Percentiles rank a stretch among this genome's conserved stretches.
phyloP scores from a whole-genome alignment of 768 basidiomycete genomes.

The Hemileccinum impolitum region DNA sequence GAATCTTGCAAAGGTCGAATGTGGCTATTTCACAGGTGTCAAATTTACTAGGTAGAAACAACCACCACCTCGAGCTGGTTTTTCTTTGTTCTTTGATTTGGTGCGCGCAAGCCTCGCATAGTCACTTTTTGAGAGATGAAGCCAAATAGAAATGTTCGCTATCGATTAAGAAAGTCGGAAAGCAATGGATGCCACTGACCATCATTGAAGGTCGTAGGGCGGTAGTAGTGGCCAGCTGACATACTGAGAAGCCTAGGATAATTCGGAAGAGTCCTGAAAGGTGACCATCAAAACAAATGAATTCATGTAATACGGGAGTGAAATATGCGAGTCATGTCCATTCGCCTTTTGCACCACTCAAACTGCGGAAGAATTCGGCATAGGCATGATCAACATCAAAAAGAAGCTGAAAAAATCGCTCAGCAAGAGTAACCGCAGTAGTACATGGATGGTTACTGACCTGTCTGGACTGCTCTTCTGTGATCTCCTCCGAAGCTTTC shows the following conservation, averaged over 20 bases:
- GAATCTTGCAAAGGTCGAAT: no score
- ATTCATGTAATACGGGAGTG: neutral
- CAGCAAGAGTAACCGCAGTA: neutral
- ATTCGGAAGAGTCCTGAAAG: neutral
- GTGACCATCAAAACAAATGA: neutral
- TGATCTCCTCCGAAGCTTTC: conserved; percentile 95
- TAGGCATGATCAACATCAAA: conserved; percentile 98
- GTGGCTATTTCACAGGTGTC: no score
- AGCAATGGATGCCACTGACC: neutral
- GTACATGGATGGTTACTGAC: conserved; percentile 35
- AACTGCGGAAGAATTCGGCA: conserved; percentile 84
- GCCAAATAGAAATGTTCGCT: no score
- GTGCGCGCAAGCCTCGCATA: no score
- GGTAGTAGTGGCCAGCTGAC: neutral
- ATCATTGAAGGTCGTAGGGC: neutral
- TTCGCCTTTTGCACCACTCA: conserved; percentile 42
- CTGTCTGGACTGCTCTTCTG: conserved; percentile 93
- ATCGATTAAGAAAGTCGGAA: no score
- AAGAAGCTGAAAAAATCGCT: conserved; percentile 53
- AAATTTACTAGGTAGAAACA: no score
- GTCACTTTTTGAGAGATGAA: no score
- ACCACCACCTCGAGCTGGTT: no score
- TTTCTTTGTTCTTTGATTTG: no score
- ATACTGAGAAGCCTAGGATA: neutral
- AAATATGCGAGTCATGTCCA: conserved; percentile 23